phyloP scores from a whole-genome alignment of 1,284 basidiomycete species.

The Microbotryum lychnidis-dioicae region DNA sequence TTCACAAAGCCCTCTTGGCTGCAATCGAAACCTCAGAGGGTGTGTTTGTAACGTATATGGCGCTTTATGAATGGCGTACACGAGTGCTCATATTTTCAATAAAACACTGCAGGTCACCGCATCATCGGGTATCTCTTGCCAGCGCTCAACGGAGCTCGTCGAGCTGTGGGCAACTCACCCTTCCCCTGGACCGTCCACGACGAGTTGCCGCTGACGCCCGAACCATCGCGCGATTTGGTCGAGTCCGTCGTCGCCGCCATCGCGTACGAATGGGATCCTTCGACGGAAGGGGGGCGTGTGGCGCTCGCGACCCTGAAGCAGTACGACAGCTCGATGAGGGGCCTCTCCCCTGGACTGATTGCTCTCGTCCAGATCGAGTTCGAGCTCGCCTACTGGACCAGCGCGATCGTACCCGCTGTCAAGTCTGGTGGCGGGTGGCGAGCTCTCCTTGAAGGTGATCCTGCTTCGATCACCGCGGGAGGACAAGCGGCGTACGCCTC shows the following conservation, averaged over 20 bases:
- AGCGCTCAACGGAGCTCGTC: slow-evolving; percentile 75
- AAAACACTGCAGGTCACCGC: slow-evolving; percentile 50
- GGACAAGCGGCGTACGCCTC: neutral
- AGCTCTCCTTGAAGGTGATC: slow-evolving; percentile 5
- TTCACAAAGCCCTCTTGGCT: slow-evolving; percentile 53
- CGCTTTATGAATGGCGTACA: neutral
- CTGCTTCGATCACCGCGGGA: neutral
- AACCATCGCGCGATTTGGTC: slow-evolving; percentile 42
- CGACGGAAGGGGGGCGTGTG: slow-evolving; percentile 27
- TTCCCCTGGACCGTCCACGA: slow-evolving; percentile 64
- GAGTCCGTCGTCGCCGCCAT: slow-evolving; percentile 45
- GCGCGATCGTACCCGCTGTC: neutral
- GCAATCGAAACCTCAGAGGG: slow-evolving; percentile 51
- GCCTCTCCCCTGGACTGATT: slow-evolving; percentile 77
- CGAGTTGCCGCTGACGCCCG: slow-evolving; percentile 52
- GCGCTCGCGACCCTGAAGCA: slow-evolving; percentile 57
- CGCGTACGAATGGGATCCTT: slow-evolving; percentile 44
- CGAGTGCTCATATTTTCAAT: neutral
- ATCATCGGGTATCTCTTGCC: slow-evolving; percentile 68
- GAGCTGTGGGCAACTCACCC: slow-evolving; percentile 67
- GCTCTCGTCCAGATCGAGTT: slow-evolving; percentile 76
- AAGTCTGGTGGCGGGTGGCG: neutral
- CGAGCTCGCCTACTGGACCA: slow-evolving; percentile 49
- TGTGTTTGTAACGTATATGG: slow-evolving; percentile 37
- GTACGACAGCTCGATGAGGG: slow-evolving; percentile 64